Conservation (phyloP, 192 early-diverging fungal species). For the Podila verticillata region DNA sequence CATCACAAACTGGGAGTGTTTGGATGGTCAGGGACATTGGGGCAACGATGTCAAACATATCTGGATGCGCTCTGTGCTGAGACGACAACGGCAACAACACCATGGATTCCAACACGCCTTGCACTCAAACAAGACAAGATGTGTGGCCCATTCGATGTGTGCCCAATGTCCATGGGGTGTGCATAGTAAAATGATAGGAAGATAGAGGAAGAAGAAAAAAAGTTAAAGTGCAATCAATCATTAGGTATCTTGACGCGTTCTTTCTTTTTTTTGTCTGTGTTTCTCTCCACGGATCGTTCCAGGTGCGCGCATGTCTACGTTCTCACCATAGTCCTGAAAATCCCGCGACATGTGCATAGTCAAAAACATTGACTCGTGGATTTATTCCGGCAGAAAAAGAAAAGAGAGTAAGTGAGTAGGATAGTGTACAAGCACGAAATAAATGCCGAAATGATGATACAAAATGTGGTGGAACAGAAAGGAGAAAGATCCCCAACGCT, state of each 20-base stretch:
- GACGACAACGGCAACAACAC: neutral
- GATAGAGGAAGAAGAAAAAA: neutral
- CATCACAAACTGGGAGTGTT: neutral
- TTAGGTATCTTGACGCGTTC: slow-evolving; percentile 19
- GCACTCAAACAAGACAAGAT: neutral
- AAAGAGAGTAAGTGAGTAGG: slow-evolving; percentile 5
- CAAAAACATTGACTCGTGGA: neutral
- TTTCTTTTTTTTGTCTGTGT: neutral
- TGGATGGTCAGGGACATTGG: neutral
- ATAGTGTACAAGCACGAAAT: slow-evolving; percentile 1
- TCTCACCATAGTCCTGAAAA: neutral
- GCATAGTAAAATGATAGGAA: neutral
- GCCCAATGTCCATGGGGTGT: neutral
- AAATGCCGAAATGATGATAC: neutral
- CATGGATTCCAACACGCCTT: slow-evolving; percentile 1
- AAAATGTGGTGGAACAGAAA: neutral
- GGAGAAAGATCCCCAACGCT: neutral
- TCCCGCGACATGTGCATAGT: no score
- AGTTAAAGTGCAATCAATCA: slow-evolving; percentile 18
- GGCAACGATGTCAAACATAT: neutral
- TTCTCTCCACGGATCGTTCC: neutral
- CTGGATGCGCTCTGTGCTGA: neutral
- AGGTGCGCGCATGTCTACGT: neutral
- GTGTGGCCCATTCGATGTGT: slow-evolving; percentile 1
- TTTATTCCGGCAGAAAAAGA: slow-evolving; percentile 12